Base-by-base conservation (phyloP, 768 basidiomycete species). In the Tylopilus balloui region DNA sequence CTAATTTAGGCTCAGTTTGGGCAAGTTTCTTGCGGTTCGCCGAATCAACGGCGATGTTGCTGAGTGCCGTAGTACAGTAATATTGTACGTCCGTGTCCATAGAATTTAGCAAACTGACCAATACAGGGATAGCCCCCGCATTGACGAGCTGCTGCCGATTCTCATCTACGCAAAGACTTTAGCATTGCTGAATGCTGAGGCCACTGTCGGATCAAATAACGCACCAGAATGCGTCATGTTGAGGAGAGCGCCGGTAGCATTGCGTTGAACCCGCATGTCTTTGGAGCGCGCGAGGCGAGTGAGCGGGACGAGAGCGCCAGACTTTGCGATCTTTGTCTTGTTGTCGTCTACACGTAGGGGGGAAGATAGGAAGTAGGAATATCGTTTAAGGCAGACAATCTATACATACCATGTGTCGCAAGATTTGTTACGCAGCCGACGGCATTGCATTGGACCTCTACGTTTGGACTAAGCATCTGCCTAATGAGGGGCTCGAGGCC, bases 81-180 rank as follows among this genome's bases (percentile, higher is more conserved):
- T 99, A 99, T 67, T 99, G 96, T 2, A 99, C 96, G 64, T 99
- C 96, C n/a, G 96, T 99, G 67, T 99, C 96, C 41, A 88, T 83
- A 6, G 91, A 93, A 65, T 94, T 96, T 54, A 99, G 75, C 28
- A 99, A 77, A 62, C 86, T 86, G 56, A 99, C 96, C 11, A 95
- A 80, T 25, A 99, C 96, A 14, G 96, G 96, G 51, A 99, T 97
- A 19, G 96, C 96, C 4, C 96, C 96, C 24, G 96, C 96, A 57
- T 92, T 93, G 57, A 99, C 96, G 47, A 99, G 86, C 60, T 98
- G 95, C 62, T 98, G 95, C 47, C 96, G 78, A 68, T 99, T 99
- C 73, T 99, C 96, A 64, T 99, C 96, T 94, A 46, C 14, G 47
- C 23, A 35, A 32, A 35, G 17, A 45, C 21, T 38, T 60, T 8